These are phyloP conservation scores for Aspergillus proliferans DNA, from an alignment of 2,329 filamentous ascomycete species.

Conservation along the genomic window DNA sequence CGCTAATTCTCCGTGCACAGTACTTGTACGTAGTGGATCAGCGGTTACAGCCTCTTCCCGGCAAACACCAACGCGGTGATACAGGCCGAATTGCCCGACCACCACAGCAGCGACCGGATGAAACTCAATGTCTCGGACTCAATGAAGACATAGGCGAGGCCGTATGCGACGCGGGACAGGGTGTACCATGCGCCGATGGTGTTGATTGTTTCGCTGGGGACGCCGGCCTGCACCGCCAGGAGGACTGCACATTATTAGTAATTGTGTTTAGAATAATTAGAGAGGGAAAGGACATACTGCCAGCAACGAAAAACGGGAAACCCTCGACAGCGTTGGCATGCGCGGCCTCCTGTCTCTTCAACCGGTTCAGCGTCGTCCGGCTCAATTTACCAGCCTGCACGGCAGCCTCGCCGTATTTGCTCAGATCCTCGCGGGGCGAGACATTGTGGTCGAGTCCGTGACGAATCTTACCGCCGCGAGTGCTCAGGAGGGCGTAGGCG, in stretches of 20 bases:
- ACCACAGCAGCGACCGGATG: constrained; percentile 34
- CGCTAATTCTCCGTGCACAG: no score
- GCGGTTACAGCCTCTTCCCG: constrained; percentile 21
- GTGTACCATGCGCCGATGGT: constrained; percentile 31
- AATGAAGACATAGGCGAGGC: constrained; percentile 27
- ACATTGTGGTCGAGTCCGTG: constrained; percentile 35
- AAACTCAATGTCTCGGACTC: constrained; percentile 24
- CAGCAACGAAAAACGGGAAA: constrained; percentile 33
- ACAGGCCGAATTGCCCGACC: constrained; percentile 34
- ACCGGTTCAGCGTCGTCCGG: constrained; percentile 26
- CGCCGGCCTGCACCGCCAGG: constrained; percentile 29
- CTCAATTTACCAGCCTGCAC: constrained; percentile 32
- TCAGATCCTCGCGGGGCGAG: constrained; percentile 32
- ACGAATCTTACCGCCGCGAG: constrained; percentile 26
- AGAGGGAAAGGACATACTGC: constrained; percentile 15
- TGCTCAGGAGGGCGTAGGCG: constrained; percentile 32
- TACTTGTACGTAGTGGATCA: background rate
- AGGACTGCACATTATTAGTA: constrained; percentile 17
- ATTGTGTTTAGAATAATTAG: constrained; percentile 13
- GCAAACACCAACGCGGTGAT: constrained; percentile 32
- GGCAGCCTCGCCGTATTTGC: constrained; percentile 30
- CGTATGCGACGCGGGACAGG: constrained; percentile 28
- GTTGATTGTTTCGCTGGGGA: constrained; percentile 33
- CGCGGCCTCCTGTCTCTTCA: constrained; percentile 32
- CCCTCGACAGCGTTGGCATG: constrained; percentile 31